phyloP scores from a whole-genome alignment of 805 yeast genomes.

The Metschnikowia colocasiae region DNA sequence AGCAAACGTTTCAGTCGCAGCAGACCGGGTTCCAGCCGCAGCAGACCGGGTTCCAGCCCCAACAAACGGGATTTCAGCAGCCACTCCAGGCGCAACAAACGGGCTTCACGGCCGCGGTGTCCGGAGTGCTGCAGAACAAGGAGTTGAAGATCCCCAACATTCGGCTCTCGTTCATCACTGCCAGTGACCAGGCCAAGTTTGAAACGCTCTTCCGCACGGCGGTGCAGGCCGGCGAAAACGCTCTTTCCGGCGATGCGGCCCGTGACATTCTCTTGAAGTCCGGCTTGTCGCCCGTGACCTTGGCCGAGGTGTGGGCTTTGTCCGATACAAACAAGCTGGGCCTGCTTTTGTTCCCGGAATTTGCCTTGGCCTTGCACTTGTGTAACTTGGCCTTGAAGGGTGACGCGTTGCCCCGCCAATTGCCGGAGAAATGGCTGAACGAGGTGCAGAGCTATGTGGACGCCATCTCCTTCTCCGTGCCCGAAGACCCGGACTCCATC shows the following conservation, averaged over 20 bases:
- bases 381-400: conserved; percentile 77
- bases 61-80: conserved; percentile 19
- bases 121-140: conserved; percentile 48
- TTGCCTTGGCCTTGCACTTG: conserved; percentile 85
- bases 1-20: conserved; percentile 27
- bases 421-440: conserved; percentile 70
- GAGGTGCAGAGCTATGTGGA: conserved; percentile 90
- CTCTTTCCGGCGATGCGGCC: conserved; percentile 70
- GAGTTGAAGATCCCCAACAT: conserved; percentile 67
- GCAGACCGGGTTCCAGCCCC: conserved; percentile 21
- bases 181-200: conserved; percentile 80
- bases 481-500: conserved; percentile 47
- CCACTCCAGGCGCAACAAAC: conserved; percentile 42
- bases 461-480: conserved; percentile 75
- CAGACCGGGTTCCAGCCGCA: conserved; percentile 37
- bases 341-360: conserved; percentile 83
- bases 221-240: conserved; percentile 65
- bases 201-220: conserved; percentile 80
- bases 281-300: conserved; percentile 64
- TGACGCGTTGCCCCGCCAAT: conserved; percentile 64
- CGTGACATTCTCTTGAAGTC: conserved; percentile 77
- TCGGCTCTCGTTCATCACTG: conserved; percentile 79
- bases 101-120: conserved; percentile 40
- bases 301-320: conserved; percentile 86
- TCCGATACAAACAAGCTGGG: conserved; percentile 90